These are phyloP conservation scores for Rhizoclosmatium globosum DNA, from an alignment of 192 early-diverging fungal genomes.

Conservation along the genomic window DNA sequence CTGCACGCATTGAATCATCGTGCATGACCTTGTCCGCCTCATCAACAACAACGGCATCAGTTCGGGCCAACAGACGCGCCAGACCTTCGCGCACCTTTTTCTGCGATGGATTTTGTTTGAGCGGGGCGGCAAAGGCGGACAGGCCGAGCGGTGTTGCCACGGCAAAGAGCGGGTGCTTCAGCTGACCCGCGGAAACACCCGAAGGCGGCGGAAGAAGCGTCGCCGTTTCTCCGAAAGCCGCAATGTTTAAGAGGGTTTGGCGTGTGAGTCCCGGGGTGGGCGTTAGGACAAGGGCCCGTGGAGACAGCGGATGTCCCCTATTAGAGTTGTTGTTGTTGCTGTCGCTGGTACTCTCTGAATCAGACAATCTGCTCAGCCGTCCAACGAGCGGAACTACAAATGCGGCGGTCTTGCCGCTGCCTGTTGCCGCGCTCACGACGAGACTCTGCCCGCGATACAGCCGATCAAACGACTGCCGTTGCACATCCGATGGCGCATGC, in stretches of 20 bases:
- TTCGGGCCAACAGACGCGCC: conserved; percentile 34
- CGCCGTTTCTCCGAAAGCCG: not conserved
- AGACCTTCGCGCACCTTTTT: conserved; percentile 73
- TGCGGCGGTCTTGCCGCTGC: conserved; percentile 31
- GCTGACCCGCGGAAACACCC: conserved; percentile 9
- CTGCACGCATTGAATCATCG: conserved; percentile 62
- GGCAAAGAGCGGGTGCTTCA: not conserved
- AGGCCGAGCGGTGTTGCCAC: conserved; percentile 17
- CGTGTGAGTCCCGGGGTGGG: not conserved
- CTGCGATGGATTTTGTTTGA: not conserved
- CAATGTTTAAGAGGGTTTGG: conserved; percentile 6
- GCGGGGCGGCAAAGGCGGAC: not conserved
- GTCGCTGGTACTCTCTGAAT: not conserved
- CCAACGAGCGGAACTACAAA: conserved; percentile 16
- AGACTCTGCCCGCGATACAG: not conserved
- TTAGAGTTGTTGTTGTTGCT: not conserved
- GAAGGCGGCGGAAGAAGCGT: conserved; percentile 11
- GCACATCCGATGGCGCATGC: not conserved
- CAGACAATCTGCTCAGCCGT: not conserved
- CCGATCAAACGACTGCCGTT: not conserved
- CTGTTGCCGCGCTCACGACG: conserved; percentile 20
- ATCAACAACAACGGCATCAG: conserved; percentile 39
- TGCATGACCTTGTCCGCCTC: conserved; percentile 37
- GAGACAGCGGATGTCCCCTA: conserved; percentile 1
- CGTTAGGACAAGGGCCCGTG: conserved; percentile 11